Percentiles rank a stretch among this genome's conserved stretches.
Conservation (phyloP, 495 filamentous ascomycete species). For the Aspergillus mulundensis region DNA sequence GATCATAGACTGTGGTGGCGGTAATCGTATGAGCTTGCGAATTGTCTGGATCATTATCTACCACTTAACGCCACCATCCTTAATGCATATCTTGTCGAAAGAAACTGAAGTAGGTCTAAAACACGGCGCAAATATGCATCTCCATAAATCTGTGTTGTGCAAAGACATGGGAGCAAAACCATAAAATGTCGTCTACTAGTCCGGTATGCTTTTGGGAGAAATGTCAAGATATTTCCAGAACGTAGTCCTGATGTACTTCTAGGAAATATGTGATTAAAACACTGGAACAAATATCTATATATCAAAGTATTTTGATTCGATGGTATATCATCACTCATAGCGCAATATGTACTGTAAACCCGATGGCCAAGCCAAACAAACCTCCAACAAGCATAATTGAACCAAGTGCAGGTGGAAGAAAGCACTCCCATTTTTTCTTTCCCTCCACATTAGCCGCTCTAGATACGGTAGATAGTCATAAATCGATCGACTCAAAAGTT, state of each 20-base stretch:
- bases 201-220: too few relatives aligned
- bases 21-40: not conserved
- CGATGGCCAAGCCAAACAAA: not conserved
- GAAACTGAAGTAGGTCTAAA: too few relatives aligned
- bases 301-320: not conserved
- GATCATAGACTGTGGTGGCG: not conserved
- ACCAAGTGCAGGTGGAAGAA: not conserved
- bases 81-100: too few relatives aligned
- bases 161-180: too few relatives aligned
- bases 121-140: too few relatives aligned
- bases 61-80: not conserved
- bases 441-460: not conserved
- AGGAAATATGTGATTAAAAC: too few relatives aligned
- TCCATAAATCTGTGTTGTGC: too few relatives aligned
- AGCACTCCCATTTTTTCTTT: not conserved
- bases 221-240: too few relatives aligned
- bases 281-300: too few relatives aligned
- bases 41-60: not conserved
- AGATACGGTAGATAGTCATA: not conserved
- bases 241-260: too few relatives aligned
- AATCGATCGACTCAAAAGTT: not conserved
- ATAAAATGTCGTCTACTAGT: too few relatives aligned
- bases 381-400: not conserved
- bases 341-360: not conserved
- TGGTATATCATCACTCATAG: not conserved